A percentile compares a stretch with the other conserved stretches of the same genome.
These are phyloP conservation scores for Aulographum hederae DNA, from an alignment of 2,329 filamentous ascomycete species.

Conservation along the genomic window DNA sequence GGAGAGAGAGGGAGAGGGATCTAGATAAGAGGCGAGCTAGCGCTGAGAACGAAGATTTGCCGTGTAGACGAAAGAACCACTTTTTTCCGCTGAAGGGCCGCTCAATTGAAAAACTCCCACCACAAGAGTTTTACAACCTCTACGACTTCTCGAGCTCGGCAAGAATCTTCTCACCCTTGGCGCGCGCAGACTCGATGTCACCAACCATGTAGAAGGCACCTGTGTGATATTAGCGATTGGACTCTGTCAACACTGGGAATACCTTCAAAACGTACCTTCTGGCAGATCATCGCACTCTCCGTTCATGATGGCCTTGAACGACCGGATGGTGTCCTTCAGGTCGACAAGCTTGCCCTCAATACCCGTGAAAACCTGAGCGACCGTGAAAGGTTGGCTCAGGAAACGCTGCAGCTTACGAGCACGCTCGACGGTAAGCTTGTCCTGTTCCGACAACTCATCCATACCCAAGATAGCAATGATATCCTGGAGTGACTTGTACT, in stretches of 20 bases:
- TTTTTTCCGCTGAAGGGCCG: too few relatives aligned
- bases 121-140: too few relatives aligned
- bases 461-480: constrained; percentile 99
- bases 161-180: constrained; percentile 99
- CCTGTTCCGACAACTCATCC: constrained; percentile 97
- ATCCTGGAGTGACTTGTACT: constrained; percentile 99
- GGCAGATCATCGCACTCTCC: constrained; percentile 94
- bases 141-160: constrained; percentile 53
- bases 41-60: too few relatives aligned
- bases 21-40: too few relatives aligned
- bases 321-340: constrained; percentile 93
- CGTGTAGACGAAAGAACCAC: too few relatives aligned
- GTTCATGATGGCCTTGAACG: constrained; percentile 91
- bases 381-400: constrained; percentile 98
- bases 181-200: constrained; percentile 77
- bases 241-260: background rate
- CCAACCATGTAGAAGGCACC: constrained; percentile 94
- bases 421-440: constrained; percentile 99
- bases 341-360: constrained; percentile 96
- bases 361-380: constrained; percentile 68
- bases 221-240: constrained; percentile 9
- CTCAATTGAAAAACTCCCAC: too few relatives aligned
- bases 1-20: too few relatives aligned
- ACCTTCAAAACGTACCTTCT: constrained; percentile 50
- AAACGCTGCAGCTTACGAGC: constrained; percentile 99